phyloP scores from a whole-genome alignment of 2,329 filamentous ascomycete species.

The Ophiosphaerella herpotricha region DNA sequence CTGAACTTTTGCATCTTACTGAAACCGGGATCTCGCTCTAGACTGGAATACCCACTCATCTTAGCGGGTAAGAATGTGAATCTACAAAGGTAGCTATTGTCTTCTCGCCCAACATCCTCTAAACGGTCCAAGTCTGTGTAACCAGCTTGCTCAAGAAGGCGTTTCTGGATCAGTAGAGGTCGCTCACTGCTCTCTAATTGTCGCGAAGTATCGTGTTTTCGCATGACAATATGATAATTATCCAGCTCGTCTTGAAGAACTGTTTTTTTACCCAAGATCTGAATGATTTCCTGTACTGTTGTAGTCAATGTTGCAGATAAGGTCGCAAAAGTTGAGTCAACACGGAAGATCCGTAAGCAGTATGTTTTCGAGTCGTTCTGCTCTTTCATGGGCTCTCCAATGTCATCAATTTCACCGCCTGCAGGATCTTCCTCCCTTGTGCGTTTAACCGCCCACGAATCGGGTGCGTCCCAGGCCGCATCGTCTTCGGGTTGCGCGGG shows the following conservation, averaged over 20 bases:
- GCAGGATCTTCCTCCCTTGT: slow-evolving; percentile 63
- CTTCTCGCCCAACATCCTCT: slow-evolving; percentile 92
- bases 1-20: slow-evolving; percentile 87
- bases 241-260: slow-evolving; percentile 87
- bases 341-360: slow-evolving; percentile 93
- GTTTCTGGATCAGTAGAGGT: slow-evolving; percentile 89
- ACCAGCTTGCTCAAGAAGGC: slow-evolving; percentile 85
- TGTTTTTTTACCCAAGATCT: slow-evolving; percentile 92
- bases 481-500: slow-evolving; percentile 38
- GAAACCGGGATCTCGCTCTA: slow-evolving; percentile 78
- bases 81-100: slow-evolving; percentile 94
- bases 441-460: slow-evolving; percentile 92
- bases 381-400: slow-evolving; percentile 66
- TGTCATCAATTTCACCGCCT: slow-evolving; percentile 69
- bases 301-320: slow-evolving; percentile 83
- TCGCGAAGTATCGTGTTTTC: slow-evolving; percentile 86
- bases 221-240: slow-evolving; percentile 94
- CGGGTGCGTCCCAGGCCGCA: slow-evolving; percentile 86
- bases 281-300: slow-evolving; percentile 82
- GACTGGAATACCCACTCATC: slow-evolving; percentile 74
- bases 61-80: slow-evolving; percentile 93
- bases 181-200: slow-evolving; percentile 79
- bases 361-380: slow-evolving; percentile 79
- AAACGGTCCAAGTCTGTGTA: slow-evolving; percentile 86
- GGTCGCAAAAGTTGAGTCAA: slow-evolving; percentile 92